Conservation (phyloP, 176 grass and related monocot species). For the Musa beccarii region DNA sequence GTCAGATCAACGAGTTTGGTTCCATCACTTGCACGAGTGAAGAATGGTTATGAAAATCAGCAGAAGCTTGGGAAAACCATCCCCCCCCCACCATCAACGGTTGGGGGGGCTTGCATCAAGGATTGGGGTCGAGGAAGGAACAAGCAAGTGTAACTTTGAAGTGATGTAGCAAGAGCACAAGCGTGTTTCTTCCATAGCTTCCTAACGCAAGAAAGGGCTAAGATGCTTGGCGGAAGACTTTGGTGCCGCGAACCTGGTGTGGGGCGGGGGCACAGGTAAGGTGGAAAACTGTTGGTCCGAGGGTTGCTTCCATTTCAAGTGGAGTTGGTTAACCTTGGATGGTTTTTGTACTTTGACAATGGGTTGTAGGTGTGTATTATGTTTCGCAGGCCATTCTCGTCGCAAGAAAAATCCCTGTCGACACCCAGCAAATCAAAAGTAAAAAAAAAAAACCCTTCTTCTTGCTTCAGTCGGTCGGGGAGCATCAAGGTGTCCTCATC, state of each 20-base stretch:
- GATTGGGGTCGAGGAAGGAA: conserved; percentile 85
- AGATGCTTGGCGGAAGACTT: background rate
- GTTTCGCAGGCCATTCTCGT: background rate
- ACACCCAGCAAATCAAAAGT: background rate
- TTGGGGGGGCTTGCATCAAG: conserved; percentile 41
- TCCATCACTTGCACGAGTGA: conserved; percentile 40
- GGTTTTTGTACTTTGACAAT: conserved; percentile 5
- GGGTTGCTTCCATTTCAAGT: background rate
- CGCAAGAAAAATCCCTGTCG: background rate
- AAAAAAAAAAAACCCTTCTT: background rate
- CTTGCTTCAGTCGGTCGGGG: background rate
- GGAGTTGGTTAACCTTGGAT: background rate
- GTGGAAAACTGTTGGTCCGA: background rate
- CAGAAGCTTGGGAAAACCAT: conserved; percentile 84
- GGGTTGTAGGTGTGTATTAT: conserved; percentile 2
- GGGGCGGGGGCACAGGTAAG: too few relatives aligned
- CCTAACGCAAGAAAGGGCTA: too few relatives aligned
- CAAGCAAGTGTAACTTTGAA: conserved; percentile 59
- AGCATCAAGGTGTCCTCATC: background rate
- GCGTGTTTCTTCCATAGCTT: background rate
- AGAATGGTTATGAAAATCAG: conserved; percentile 72
- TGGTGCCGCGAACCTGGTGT: background rate
- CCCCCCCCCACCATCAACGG: conserved; percentile 40
- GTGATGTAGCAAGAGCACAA: background rate
- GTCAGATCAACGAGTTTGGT: conserved; percentile 35